These are phyloP conservation scores for Hypocreales sp. DNA, from an alignment of 2,329 filamentous ascomycete genomes.

Conservation along the genomic window DNA sequence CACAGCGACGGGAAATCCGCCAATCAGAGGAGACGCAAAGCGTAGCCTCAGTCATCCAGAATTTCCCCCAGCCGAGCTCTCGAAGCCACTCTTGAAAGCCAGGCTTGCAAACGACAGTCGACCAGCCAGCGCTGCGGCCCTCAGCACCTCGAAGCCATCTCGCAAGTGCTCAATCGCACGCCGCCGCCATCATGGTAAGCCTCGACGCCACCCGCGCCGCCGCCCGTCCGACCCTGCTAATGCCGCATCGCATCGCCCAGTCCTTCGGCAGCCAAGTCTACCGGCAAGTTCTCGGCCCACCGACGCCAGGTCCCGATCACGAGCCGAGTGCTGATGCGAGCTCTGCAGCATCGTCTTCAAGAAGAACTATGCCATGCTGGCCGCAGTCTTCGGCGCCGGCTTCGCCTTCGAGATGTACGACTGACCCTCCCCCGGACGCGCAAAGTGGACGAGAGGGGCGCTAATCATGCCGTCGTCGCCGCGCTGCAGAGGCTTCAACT, in stretches of 20 bases:
- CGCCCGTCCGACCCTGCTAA: slow-evolving; percentile 13
- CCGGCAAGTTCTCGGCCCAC: slow-evolving; percentile 18
- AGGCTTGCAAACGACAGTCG: slow-evolving; percentile 11
- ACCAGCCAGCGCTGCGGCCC: slow-evolving; percentile 12
- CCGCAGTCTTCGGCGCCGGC: slow-evolving; percentile 68
- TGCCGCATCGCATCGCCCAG: slow-evolving; percentile 19
- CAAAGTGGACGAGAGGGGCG: slow-evolving; percentile 7
- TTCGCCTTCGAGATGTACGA: slow-evolving; percentile 90
- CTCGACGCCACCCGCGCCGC: not conserved
- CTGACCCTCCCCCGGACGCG: not conserved
- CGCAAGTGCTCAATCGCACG: slow-evolving; percentile 15
- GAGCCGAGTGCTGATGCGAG: slow-evolving; percentile 1
- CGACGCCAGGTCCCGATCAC: slow-evolving; percentile 7
- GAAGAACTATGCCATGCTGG: slow-evolving; percentile 78
- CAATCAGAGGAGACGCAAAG: slow-evolving; percentile 17
- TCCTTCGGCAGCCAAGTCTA: slow-evolving; percentile 22
- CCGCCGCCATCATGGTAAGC: slow-evolving; percentile 21
- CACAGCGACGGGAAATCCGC: slow-evolving; percentile 2
- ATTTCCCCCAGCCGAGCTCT: slow-evolving; percentile 8
- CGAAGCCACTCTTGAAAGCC: no score
- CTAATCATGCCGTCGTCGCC: no score
- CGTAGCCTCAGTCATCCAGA: slow-evolving; percentile 15
- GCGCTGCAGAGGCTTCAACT: slow-evolving; percentile 65
- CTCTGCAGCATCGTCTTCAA: slow-evolving; percentile 60
- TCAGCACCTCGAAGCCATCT: slow-evolving; percentile 9